phyloP scores from a whole-genome alignment of 2,329 filamentous ascomycete species.

The Nannizziopsis barbatae region DNA sequence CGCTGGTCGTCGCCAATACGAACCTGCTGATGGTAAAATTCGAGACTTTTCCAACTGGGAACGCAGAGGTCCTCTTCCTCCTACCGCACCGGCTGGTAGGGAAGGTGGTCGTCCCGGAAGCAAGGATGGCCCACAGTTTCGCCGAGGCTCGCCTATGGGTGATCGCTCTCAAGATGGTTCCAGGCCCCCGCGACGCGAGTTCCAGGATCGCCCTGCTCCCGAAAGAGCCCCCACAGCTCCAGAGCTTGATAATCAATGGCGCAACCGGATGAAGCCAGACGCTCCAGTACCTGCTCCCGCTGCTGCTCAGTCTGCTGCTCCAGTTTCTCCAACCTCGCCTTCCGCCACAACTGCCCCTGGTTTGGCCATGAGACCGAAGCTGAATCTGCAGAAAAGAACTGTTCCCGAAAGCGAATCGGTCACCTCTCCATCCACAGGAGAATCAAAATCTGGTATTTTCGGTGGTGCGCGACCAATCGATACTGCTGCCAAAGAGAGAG shows the following conservation, averaged over 20 bases:
- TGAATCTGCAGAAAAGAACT: slow-evolving; percentile 85
- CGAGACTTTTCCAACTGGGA: slow-evolving; percentile 88
- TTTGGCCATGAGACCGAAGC: slow-evolving; percentile 55
- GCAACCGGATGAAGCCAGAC: slow-evolving; percentile 82
- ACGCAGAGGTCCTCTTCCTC: slow-evolving; percentile 80
- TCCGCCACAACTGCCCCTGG: slow-evolving; percentile 47
- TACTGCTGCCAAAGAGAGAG: slow-evolving; percentile 75
- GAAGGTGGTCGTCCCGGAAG: slow-evolving; percentile 48
- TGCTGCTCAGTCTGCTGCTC: slow-evolving; percentile 47
- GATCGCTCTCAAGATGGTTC: slow-evolving; percentile 62
- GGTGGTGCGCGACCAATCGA: slow-evolving; percentile 90
- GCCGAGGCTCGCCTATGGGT: slow-evolving; percentile 61
- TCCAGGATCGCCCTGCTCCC: slow-evolving; percentile 52
- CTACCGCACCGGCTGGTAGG: slow-evolving; percentile 40
- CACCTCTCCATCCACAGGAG: slow-evolving; percentile 37
- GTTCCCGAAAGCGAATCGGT: slow-evolving; percentile 59
- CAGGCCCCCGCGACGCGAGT: slow-evolving; percentile 66
- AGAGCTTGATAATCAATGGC: slow-evolving; percentile 89
- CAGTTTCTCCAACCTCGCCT: slow-evolving; percentile 64
- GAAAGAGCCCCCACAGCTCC: slow-evolving; percentile 73
- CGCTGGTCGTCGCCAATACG: slow-evolving; percentile 54
- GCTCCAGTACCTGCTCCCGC: slow-evolving; percentile 52
- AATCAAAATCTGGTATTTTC: slow-evolving; percentile 84
- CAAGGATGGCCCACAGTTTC: slow-evolving; percentile 51
- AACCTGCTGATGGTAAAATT: slow-evolving; percentile 58